These are phyloP conservation scores for Rubroshorea leprosula DNA, from an alignment of 345 rosid species.

Conservation along the genomic window DNA sequence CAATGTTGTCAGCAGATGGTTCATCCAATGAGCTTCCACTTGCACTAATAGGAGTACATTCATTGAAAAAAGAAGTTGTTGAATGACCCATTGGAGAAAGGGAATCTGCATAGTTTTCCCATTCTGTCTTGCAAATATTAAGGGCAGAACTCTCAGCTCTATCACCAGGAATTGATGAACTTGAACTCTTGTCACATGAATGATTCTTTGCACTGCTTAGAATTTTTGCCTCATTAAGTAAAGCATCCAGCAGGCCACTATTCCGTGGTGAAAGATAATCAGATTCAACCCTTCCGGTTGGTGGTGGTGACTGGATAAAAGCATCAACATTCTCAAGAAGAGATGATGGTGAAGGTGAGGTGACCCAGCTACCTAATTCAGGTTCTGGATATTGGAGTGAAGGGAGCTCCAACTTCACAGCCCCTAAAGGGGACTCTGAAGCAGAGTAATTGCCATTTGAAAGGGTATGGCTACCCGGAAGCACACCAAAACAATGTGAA, in stretches of 20 bases:
- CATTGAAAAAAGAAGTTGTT: slow-evolving; percentile 53
- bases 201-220: slow-evolving; percentile 61
- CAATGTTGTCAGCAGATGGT: slow-evolving; percentile 28
- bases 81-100: slow-evolving; percentile 57
- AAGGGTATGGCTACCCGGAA: slow-evolving; percentile 74
- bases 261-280: slow-evolving; percentile 57
- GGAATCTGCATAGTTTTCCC: slow-evolving; percentile 53
- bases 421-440: slow-evolving; percentile 70
- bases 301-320: slow-evolving; percentile 78
- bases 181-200: slow-evolving; percentile 57
- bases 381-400: slow-evolving; percentile 97
- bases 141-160: slow-evolving; percentile 40
- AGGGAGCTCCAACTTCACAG: slow-evolving; percentile 99
- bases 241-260: slow-evolving; percentile 90
- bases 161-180: slow-evolving; percentile 61
- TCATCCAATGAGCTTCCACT: slow-evolving; percentile 58
- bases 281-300: slow-evolving; percentile 43
- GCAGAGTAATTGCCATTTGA: slow-evolving; percentile 79
- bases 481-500: slow-evolving; percentile 43
- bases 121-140: slow-evolving; percentile 46
- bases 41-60: slow-evolving; percentile 47
- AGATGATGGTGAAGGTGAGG: slow-evolving; percentile 52
- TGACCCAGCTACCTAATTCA: slow-evolving; percentile 71
- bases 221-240: slow-evolving; percentile 73
- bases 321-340: slow-evolving; percentile 66